Conservation (phyloP, 352 stramenopile genomes). For the Pseudoperonospora humuli region DNA sequence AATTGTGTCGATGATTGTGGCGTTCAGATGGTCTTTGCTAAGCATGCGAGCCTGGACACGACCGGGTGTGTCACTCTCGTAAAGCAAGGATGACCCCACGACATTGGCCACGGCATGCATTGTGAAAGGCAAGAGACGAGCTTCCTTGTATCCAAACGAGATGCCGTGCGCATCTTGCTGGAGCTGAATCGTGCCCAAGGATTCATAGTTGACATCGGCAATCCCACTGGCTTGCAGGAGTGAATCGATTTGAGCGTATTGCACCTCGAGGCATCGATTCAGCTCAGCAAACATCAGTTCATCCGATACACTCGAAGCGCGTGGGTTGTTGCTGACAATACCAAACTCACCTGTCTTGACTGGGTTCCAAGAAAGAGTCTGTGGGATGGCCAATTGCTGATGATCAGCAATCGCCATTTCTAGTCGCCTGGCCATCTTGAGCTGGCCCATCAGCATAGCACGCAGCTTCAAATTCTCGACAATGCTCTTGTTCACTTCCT, state of each 20-base stretch:
- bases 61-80: conserved; percentile 6
- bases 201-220: conserved; percentile 6
- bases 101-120: conserved; percentile 16
- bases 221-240: conserved; percentile 13
- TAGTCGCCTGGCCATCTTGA: conserved; percentile 22
- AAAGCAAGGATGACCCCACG: conserved; percentile 18
- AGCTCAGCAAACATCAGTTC: conserved; percentile 25
- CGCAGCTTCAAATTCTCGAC: conserved; percentile 31
- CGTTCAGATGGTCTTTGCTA: conserved; percentile 26
- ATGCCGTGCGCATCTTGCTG: conserved; percentile 15
- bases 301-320: conserved; percentile 12
- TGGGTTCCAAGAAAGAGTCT: conserved; percentile 13
- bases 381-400: conserved; percentile 3
- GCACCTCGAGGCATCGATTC: conserved; percentile 18
- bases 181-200: conserved; percentile 12
- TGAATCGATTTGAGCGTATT: conserved; percentile 18
- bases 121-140: conserved; percentile 24
- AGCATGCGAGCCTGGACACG: conserved; percentile 10
- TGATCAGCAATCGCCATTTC: conserved; percentile 17
- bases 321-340: background rate
- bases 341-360: conserved; percentile 7
- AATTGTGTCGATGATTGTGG: conserved; percentile 27
- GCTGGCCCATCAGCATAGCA: conserved; percentile 23
- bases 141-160: conserved; percentile 19
- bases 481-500: conserved; percentile 20